Percentiles rank a stretch among this genome's conserved stretches.
Evolutionary conservation across 768 basidiomycete species (phyloP).

Genomic region (Phylloporus sp.): DNA sequence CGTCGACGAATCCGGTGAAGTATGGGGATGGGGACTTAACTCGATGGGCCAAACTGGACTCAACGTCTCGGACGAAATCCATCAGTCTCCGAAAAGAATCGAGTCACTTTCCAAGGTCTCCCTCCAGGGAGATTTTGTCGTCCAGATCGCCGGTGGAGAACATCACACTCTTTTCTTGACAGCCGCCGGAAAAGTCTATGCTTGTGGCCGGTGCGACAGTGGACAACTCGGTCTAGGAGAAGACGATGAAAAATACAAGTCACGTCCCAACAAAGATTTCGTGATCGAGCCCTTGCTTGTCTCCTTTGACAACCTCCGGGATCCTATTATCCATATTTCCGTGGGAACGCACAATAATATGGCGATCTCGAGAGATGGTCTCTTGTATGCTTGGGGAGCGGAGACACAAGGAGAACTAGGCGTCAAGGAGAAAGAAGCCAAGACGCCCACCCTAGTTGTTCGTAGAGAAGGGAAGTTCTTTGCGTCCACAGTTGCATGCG

Average conservation of each 20-base stretch:
- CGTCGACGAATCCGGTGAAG: constrained; percentile 73
- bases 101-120: constrained; percentile 56
- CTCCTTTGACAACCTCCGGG: constrained; percentile 57
- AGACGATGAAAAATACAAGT: constrained; percentile 63
- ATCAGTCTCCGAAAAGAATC: constrained; percentile 62
- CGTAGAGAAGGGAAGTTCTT: constrained; percentile 66
- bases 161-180: constrained; percentile 92
- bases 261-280: constrained; percentile 53
- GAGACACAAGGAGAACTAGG: constrained; percentile 78
- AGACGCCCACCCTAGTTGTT: constrained; percentile 64
- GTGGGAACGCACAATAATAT: constrained; percentile 72
- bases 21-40: constrained; percentile 97
- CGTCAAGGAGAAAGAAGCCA: constrained; percentile 55
- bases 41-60: constrained; percentile 82
- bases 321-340: constrained; percentile 62
- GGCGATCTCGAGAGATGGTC: constrained; percentile 63
- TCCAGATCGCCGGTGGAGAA: constrained; percentile 77
- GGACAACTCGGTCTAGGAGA: constrained; percentile 76
- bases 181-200: constrained; percentile 76
- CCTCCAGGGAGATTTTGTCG: constrained; percentile 56
- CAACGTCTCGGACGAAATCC: constrained; percentile 47
- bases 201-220: constrained; percentile 79
- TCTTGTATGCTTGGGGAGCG: constrained; percentile 74
- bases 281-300: constrained; percentile 63
- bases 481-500: constrained; percentile 54